Base-by-base conservation (phyloP, 1,284 basidiomycete genomes). In the Ceratobasidium sp. region DNA sequence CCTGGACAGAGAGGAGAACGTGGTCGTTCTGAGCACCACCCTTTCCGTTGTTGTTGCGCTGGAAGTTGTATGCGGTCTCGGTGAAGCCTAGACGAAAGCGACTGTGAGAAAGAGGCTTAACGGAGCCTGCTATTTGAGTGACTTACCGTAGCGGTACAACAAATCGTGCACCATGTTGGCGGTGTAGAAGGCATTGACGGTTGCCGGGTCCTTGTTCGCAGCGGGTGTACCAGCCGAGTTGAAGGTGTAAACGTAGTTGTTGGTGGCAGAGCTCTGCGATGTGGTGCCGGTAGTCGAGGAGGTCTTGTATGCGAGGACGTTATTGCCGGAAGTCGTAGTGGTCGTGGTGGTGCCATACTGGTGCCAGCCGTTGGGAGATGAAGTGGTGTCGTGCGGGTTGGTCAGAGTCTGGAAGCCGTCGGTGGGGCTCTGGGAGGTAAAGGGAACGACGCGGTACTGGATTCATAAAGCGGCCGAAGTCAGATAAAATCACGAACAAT, bases 111-210 rank as follows among this genome's bases (percentile, higher is more conserved):
- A 43, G 26, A 38, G 18, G 66, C 14, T 32, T 1, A 14, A 35
- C 32, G 7, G 6, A 6, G 6, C 4, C 14, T 18, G 14, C 1
- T 6, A n/a, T 13, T 14, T 13, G 38, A 30, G 5, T 26, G 2
- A 54, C 18, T 8, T 21, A 41, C 46, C 79, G 62, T 79, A 80
- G 64, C 76, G 81, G 79, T 87, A 87, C 43, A 82, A 79, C 47
- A 85, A 79, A 49, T 66, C 74, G 38, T 75, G 74, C 52, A 73
- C 43, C 28, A 35, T 44, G 47, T 73, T 71, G 32, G 54, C 55
- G 21, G 71, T 43, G 66, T 70, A 73, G 66, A 75, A 75, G 18
- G 74, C 66, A 32, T 73, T 71, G 6, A 62, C 58, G 13, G 63
- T 59, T 18, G 74, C 74, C 1, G 57, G 47, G 43, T 75, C 49